Evolutionary conservation across 1,284 basidiomycete genomes (phyloP).

Genomic region (Baeospora myosura): DNA sequence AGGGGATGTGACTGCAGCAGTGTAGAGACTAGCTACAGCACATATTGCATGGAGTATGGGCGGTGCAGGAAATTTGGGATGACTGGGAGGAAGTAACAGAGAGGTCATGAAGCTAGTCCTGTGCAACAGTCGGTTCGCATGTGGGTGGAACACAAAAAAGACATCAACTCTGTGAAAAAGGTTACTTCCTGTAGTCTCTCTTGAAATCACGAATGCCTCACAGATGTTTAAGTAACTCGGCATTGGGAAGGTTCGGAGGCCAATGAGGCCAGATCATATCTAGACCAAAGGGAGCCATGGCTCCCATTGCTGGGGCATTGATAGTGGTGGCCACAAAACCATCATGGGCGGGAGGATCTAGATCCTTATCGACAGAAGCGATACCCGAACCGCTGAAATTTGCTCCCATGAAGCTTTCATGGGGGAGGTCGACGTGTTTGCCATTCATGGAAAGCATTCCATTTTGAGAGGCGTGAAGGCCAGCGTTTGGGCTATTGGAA

Average conservation of each 20-base stretch:
- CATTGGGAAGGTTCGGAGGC: constrained; percentile 54
- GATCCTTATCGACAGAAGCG: neutral
- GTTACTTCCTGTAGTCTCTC: neutral
- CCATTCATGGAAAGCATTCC: too few species aligned
- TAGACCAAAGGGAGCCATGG: constrained; percentile 14
- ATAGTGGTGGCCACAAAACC: neutral
- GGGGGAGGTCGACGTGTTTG: neutral
- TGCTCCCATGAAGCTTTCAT: neutral
- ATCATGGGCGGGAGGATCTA: neutral
- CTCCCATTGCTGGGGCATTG: neutral
- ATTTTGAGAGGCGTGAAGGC: too few species aligned
- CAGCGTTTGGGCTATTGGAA: neutral
- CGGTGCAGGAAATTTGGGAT: constrained; percentile 61
- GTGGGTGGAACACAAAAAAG: constrained; percentile 68
- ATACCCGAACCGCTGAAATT: neutral
- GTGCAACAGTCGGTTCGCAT: constrained; percentile 61
- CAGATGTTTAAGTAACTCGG: constrained; percentile 57
- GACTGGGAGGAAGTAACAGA: constrained; percentile 56
- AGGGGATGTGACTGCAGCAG: constrained; percentile 47
- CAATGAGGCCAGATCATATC: constrained; percentile 54
- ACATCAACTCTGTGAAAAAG: constrained; percentile 47
- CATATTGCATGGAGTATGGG: constrained; percentile 71
- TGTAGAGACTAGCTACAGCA: constrained; percentile 64
- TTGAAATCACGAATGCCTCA: constrained; percentile 23
- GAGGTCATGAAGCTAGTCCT: constrained; percentile 55